Conservation (phyloP, 1,284 basidiomycete genomes). For the Vanrija humicola region DNA sequence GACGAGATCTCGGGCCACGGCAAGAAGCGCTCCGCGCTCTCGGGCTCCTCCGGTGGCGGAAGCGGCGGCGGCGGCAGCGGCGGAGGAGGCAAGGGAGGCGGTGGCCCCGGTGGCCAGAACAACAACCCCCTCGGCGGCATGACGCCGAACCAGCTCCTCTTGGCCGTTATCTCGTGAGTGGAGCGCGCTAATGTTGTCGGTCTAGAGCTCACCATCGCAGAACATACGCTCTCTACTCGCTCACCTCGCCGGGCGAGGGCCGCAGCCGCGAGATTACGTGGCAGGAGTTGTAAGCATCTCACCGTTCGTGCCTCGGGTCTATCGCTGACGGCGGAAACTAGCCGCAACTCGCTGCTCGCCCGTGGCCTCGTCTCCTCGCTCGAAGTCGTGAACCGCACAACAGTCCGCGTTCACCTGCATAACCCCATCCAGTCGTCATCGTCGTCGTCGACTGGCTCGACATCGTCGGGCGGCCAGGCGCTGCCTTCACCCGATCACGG, state of each 20-base stretch:
- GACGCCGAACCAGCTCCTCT: conserved; percentile 45
- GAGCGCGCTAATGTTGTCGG: background rate
- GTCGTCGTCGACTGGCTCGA: conserved; percentile 10
- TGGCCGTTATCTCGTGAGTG: conserved; percentile 36
- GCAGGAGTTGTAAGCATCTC: conserved; percentile 73
- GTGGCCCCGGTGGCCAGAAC: conserved; percentile 20
- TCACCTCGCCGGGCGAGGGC: conserved; percentile 34
- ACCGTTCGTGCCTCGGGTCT: too few species aligned
- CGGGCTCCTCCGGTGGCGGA: conserved; percentile 32
- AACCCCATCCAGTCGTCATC: conserved; percentile 33
- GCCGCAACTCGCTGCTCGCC: conserved; percentile 85
- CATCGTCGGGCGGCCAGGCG: conserved; percentile 17
- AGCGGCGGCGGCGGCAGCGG: conserved; percentile 30
- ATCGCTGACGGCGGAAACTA: conserved; percentile 14
- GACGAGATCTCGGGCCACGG: conserved; percentile 17
- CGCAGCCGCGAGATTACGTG: conserved; percentile 84
- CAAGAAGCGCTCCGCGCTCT: conserved; percentile 18
- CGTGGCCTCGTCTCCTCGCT: conserved; percentile 95
- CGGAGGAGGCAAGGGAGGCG: conserved; percentile 9
- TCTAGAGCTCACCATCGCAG: conserved; percentile 12
- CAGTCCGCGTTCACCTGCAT: conserved; percentile 57
- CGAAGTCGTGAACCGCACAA: conserved; percentile 84
- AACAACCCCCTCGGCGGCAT: conserved; percentile 31
- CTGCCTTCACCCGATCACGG: conserved; percentile 43
- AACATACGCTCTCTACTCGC: conserved; percentile 40